Evolutionary conservation across 2,329 filamentous ascomycete species (phyloP).

Genomic region (Coleophoma cylindrospora): DNA sequence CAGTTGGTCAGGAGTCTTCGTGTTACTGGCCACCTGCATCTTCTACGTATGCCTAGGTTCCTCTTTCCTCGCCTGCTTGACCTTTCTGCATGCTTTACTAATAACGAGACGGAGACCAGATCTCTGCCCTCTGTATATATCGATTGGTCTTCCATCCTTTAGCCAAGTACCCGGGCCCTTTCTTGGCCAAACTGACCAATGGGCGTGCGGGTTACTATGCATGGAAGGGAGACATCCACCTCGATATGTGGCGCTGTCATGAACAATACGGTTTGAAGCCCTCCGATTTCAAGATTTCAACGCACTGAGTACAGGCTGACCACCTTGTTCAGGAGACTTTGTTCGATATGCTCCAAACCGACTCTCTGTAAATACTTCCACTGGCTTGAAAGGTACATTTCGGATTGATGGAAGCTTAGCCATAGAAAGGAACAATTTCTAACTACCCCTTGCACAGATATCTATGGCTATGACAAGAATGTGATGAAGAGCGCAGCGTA

Average conservation of each 20-base stretch:
- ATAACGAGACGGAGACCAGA: no score
- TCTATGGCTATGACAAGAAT: neutral
- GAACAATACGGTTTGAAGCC: constrained; percentile 28
- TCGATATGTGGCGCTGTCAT: constrained; percentile 25
- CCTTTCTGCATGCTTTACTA: neutral
- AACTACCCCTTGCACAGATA: neutral
- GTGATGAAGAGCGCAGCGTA: neutral
- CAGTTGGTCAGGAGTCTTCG: no score
- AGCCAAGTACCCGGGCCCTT: constrained; percentile 25
- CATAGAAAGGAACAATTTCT: neutral
- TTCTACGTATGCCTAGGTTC: neutral
- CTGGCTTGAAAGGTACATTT: neutral
- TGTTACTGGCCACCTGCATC: neutral
- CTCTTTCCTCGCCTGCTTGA: neutral
- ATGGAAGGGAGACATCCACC: constrained; percentile 26
- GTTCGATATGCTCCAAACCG: neutral
- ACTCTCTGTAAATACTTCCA: neutral
- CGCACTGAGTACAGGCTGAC: no score
- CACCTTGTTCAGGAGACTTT: no score
- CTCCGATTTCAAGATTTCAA: no score
- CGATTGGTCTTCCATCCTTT: constrained; percentile 18
- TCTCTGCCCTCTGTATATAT: constrained; percentile 29
- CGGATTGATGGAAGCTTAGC: neutral
- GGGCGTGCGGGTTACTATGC: constrained; percentile 23
- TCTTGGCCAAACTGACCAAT: constrained; percentile 19